Evolutionary conservation across 208 protist species (phyloP), one percentile per base, ranked within the genome.

Genomic region (Leishmania braziliensis): DNA sequence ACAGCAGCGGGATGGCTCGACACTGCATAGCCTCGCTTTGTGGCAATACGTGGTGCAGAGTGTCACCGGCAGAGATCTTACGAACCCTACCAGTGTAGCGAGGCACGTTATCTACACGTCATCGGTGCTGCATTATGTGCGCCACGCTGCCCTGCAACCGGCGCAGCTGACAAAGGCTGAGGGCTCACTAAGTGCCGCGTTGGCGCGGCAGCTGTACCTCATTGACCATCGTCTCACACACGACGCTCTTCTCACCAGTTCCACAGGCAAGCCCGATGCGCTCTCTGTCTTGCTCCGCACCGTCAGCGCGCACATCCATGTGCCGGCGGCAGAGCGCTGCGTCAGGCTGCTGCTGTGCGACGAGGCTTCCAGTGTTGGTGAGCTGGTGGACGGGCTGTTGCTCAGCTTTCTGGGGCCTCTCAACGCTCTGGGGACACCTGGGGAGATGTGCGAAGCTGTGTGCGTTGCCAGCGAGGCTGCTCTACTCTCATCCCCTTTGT

Each of bases 41-140:
- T 84, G 81, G 81, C 70, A 66, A 23, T 60, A 77, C 70, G 81
- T 80, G 20, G 70, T n/a, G 39, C 74, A 63, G 56, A 43, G 54
- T 63, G 29, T 66, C 33, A 33, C 39, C 6, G 74, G 39, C 74
- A 33, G 50, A n/a, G 74, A 77, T 50, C 20, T 68, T 23, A 29
- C 36, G 23, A 12, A 51, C 29, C 36, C 74, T 43, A 8, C 54
- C 56, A 65, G 48, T 46, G 53, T 39, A 46, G 50, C 54, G 33
- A 26, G 56, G 33, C n/a, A 46, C 29, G 54, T 77, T 18, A 39
- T 77, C 54, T 77, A 63, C 39, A 65, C 56, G 16, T 58, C 74
- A 51, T 43, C 56, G 12, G 48, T 29, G 36, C 16, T 63, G 56
- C 72, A 76, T 62, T 76, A 76, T 46, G n/a, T 76, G 33, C 72